These are phyloP conservation scores for Graphiopsis chlorocephala DNA, from an alignment of 2,329 filamentous ascomycete species.

Conservation along the genomic window DNA sequence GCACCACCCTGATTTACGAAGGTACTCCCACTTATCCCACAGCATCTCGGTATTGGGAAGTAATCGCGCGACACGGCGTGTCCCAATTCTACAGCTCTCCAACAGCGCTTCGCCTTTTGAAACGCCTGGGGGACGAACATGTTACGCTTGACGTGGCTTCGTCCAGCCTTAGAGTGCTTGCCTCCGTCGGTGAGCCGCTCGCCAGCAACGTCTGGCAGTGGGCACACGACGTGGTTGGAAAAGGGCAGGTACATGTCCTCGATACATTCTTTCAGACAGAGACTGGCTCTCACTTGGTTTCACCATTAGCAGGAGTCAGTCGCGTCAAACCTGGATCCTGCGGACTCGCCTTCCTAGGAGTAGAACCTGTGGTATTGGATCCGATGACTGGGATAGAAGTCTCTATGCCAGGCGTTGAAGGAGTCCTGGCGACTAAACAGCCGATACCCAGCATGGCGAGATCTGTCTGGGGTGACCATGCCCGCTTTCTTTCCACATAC, in stretches of 20 bases:
- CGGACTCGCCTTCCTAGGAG: slow-evolving; percentile 95
- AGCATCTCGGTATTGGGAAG: slow-evolving; percentile 98
- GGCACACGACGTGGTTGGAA: slow-evolving; percentile 95
- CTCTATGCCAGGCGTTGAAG: slow-evolving; percentile 92
- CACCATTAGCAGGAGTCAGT: slow-evolving; percentile 86
- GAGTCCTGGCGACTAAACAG: slow-evolving; percentile 94
- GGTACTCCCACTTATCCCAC: slow-evolving; percentile 95
- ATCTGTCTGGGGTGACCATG: slow-evolving; percentile 96
- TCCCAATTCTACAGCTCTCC: slow-evolving; percentile 99
- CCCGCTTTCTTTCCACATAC: slow-evolving; percentile 98
- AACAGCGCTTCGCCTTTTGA: slow-evolving; percentile 86
- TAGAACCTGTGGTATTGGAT: slow-evolving; percentile 96
- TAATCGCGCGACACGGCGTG: slow-evolving; percentile 90
- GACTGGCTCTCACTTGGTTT: slow-evolving; percentile 94
- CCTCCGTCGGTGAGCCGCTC: slow-evolving; percentile 95
- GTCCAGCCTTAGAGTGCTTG: slow-evolving; percentile 83
- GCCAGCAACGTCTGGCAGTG: slow-evolving; percentile 99
- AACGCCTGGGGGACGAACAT: slow-evolving; percentile 91
- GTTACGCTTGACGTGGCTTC: slow-evolving; percentile 86
- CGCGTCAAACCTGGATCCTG: slow-evolving; percentile 96
- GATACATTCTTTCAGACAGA: slow-evolving; percentile 99
- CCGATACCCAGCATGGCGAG: slow-evolving; percentile 98
- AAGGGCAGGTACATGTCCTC: slow-evolving; percentile 86
- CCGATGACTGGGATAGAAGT: slow-evolving; percentile 93
- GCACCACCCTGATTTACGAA: slow-evolving; percentile 94